These are phyloP conservation scores for Apophysomyces elegans DNA, from an alignment of 371 early-diverging fungal genomes.

Conservation along the genomic window DNA sequence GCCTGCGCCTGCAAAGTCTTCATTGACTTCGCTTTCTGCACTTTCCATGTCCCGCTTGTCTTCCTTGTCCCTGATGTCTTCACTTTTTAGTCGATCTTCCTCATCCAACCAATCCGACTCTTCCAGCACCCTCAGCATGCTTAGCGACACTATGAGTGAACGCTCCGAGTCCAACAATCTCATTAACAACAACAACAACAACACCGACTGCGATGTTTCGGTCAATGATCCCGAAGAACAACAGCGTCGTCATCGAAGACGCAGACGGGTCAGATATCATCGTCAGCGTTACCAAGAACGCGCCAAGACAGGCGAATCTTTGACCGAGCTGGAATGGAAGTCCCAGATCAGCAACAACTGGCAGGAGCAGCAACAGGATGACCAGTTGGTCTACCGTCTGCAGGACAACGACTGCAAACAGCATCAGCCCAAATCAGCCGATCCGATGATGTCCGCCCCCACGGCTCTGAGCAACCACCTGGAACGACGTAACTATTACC, in stretches of 20 bases:
- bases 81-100: conserved; percentile 34
- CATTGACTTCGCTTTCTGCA: conserved; percentile 20
- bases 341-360: conserved; percentile 7
- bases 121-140: conserved; percentile 13
- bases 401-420: conserved; percentile 7
- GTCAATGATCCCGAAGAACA: conserved; percentile 9
- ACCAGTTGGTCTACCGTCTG: not conserved
- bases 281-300: conserved; percentile 18
- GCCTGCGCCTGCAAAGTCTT: conserved; percentile 7
- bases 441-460: conserved; percentile 6
- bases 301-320: conserved; percentile 2
- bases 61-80: conserved; percentile 37
- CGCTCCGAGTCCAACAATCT: not conserved
- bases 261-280: conserved; percentile 22
- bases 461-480: conserved; percentile 7
- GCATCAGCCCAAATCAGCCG: conserved; percentile 8
- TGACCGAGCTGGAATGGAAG: conserved; percentile 6
- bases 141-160: conserved; percentile 9
- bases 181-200: not conserved
- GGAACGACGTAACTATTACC: conserved; percentile 7
- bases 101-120: conserved; percentile 4
- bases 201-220: not conserved
- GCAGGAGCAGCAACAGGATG: not conserved
- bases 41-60: conserved; percentile 24
- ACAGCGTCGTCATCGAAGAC: conserved; percentile 23